Evolutionary conservation across 2,329 filamentous ascomycete species (phyloP), one percentile per base, ranked within the genome.

Genomic region (Neonectria faginata): DNA sequence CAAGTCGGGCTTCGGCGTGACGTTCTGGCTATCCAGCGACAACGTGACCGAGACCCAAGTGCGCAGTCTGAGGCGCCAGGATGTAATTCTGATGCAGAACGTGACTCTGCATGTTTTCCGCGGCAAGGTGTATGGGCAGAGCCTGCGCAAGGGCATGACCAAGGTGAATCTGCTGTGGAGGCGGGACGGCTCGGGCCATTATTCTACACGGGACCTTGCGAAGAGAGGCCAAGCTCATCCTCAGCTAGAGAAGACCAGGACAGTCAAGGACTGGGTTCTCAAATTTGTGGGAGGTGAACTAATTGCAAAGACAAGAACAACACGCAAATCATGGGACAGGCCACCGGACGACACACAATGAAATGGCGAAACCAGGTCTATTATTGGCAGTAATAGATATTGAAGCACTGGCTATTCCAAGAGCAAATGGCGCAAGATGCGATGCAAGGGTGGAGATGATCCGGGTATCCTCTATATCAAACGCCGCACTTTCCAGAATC

Each of bases 81-180:
- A 98, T 74, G 87, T 97, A 1, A 83, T 98, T 5, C 83, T 97
- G 14, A 76, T 97, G 64, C 89, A 90, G 61, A 94, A 95, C 71
- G 89, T 97, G 7, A 93, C 91, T 1, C 82, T 98, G 56, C 88
- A 88, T 57, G 88, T 88, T 4, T 98, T 95, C 76, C 86, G 86
- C 56, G 87, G 88, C 51, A 90, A 87, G 71, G 94, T 97, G 0
- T 94, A 96, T 72, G 94, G 95, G 0, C 92, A 97, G 76, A 96
- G 91, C 73, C 80, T 97, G 66, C 87, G 91, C 29, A 87, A 86
- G 67, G 88, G 88, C 8, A 85, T 92, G 71, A 94, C 92, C 4
- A 88, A 85, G 66, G 81, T 95, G 27, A 85, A 89, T 66, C 79
- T 97, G 47, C 79, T 97, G 18, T 88, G 81, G 80, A 70, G 83